Conservation (phyloP, 306 rosid species). For the Urtica urens region DNA sequence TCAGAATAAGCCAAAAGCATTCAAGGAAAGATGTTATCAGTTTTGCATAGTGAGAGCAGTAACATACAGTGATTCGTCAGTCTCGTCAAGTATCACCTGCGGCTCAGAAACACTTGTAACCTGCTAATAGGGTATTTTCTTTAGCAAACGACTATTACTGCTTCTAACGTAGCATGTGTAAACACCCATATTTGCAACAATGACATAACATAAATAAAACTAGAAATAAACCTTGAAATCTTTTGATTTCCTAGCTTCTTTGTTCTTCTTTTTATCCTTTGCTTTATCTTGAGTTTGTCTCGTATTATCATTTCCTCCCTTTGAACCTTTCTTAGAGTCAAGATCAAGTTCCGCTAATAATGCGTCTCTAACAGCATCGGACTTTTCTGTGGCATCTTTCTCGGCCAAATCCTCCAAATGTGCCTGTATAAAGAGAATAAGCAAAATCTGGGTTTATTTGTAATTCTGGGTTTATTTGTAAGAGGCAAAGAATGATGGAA, state of each 20-base stretch:
- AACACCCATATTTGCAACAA: not conserved
- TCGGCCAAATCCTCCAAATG: conserved; percentile 88
- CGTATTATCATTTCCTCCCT: conserved; percentile 57
- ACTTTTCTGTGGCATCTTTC: conserved; percentile 85
- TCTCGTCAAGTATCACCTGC: conserved; percentile 27
- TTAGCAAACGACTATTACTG: conserved; percentile 12
- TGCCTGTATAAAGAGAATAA: conserved; percentile 33
- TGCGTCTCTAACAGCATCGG: conserved; percentile 94
- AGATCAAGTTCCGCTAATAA: conserved; percentile 93
- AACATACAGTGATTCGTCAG: conserved; percentile 38
- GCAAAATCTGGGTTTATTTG: not conserved
- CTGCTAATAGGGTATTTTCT: conserved; percentile 32
- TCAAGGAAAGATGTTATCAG: conserved; percentile 5
- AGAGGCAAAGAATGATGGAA: conserved; percentile 16
- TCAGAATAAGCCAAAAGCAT: not conserved
- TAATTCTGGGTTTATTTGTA: too few relatives aligned
- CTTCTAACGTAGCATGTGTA: not conserved
- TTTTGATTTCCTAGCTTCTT: conserved; percentile 65
- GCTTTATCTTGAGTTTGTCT: conserved; percentile 56
- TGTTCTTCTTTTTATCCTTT: conserved; percentile 84
- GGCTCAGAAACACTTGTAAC: conserved; percentile 35
- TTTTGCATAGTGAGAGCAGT: conserved; percentile 10
- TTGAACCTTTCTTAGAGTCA: conserved; percentile 63
- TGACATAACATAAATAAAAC: conserved; percentile 22
- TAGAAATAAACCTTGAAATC: conserved; percentile 59